Conservation (phyloP, 768 basidiomycete species). For the Naganishia antarctica region DNA sequence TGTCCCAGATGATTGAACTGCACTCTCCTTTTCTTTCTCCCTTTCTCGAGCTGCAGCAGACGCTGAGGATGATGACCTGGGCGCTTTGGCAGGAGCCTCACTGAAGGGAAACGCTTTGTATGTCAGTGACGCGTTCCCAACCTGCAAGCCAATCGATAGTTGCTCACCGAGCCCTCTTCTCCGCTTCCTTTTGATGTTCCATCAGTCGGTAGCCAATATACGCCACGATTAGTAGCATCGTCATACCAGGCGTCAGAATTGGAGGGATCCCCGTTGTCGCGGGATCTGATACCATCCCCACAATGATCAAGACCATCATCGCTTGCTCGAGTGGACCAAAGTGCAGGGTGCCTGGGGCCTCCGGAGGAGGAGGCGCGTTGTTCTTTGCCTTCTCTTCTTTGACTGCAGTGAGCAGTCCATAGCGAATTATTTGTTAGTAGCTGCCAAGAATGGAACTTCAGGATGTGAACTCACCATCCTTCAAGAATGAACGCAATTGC, state of each 20-base stretch:
- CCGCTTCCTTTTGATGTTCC: slow-evolving; percentile 39
- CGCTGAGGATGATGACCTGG: slow-evolving; percentile 29
- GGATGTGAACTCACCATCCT: slow-evolving; percentile 15
- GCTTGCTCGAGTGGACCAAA: slow-evolving; percentile 46
- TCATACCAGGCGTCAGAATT: slow-evolving; percentile 40
- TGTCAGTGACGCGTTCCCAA: background rate
- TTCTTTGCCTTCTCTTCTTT: slow-evolving; percentile 28
- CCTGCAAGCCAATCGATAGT: background rate
- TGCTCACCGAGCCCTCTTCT: slow-evolving; percentile 7
- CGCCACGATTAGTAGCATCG: slow-evolving; percentile 43
- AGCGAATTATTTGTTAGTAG: too few relatives aligned
- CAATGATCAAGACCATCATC: slow-evolving; percentile 38
- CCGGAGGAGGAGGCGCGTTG: slow-evolving; percentile 29
- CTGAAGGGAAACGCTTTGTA: background rate
- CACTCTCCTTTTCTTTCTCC: slow-evolving; percentile 19
- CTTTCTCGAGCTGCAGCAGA: slow-evolving; percentile 26
- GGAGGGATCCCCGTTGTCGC: slow-evolving; percentile 25
- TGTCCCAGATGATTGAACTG: slow-evolving; percentile 4
- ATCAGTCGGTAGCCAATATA: slow-evolving; percentile 45
- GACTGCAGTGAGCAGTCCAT: slow-evolving; percentile 13
- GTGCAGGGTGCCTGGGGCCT: slow-evolving; percentile 31
- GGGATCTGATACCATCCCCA: slow-evolving; percentile 37
- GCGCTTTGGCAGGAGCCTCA: slow-evolving; percentile 33
- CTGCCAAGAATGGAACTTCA: too few relatives aligned
- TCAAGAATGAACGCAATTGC: slow-evolving; percentile 23